Conservation (phyloP, 2,329 filamentous ascomycete genomes). For the Penicillium sp. region DNA sequence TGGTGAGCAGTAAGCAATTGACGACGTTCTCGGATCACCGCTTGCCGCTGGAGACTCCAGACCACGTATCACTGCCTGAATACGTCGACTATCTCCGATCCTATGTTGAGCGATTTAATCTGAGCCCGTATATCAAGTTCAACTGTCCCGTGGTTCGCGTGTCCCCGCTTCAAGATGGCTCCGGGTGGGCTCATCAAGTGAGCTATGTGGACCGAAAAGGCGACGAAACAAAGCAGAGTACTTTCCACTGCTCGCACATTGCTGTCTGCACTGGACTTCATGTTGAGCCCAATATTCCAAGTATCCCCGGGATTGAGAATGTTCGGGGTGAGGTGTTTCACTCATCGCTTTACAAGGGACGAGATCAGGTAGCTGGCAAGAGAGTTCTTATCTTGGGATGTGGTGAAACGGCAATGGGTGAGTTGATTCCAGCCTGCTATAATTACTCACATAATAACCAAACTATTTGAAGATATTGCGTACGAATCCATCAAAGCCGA, state of each 20-base stretch:
- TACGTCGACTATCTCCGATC: slow-evolving; percentile 15
- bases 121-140: slow-evolving; percentile 9
- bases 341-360: slow-evolving; percentile 12
- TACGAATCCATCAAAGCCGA: slow-evolving; percentile 17
- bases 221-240: background rate
- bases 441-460: background rate
- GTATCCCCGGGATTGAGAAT: slow-evolving; percentile 12
- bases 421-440: background rate
- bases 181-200: slow-evolving; percentile 11
- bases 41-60: slow-evolving; percentile 10
- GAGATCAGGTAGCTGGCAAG: slow-evolving; percentile 11
- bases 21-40: slow-evolving; percentile 16
- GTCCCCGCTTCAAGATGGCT: slow-evolving; percentile 1
- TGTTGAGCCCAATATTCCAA: slow-evolving; percentile 12
- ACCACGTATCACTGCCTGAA: slow-evolving; percentile 11
- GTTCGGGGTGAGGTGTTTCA: slow-evolving; percentile 14
- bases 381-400: slow-evolving; percentile 13
- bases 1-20: slow-evolving; percentile 15
- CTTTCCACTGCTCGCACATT: slow-evolving; percentile 11
- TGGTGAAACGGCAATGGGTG: slow-evolving; percentile 17
- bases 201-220: slow-evolving; percentile 5
- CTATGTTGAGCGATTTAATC: slow-evolving; percentile 10
- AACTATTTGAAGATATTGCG: slow-evolving; percentile 8
- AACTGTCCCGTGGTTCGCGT: slow-evolving; percentile 10
- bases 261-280: slow-evolving; percentile 14